Percentiles rank a stretch among this genome's conserved stretches.
phyloP scores from a whole-genome alignment of 306 rosid species.

The Prunus kanzakura region DNA sequence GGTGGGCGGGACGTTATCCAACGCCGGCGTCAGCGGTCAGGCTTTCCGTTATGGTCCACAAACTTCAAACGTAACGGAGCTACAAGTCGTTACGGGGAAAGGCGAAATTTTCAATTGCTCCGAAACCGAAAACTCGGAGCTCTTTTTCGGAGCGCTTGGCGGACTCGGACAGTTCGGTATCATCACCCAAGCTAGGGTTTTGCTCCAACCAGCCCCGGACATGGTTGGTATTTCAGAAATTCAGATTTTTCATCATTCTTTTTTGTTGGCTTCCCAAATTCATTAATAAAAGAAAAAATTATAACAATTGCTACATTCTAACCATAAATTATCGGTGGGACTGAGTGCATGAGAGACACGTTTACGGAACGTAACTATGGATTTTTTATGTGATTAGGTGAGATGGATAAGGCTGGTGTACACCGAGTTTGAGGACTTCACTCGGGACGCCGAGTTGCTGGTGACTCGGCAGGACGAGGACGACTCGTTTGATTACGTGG shows the following conservation, averaged over 20 bases:
- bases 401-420: slow-evolving; percentile 91
- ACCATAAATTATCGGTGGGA: not conserved
- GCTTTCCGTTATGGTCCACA: slow-evolving; percentile 94
- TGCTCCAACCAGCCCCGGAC: slow-evolving; percentile 74
- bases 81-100: slow-evolving; percentile 83
- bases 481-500: slow-evolving; percentile 86
- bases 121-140: slow-evolving; percentile 63
- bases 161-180: slow-evolving; percentile 96
- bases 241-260: too few relatives aligned
- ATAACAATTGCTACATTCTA: not conserved
- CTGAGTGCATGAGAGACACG: slow-evolving; percentile 24
- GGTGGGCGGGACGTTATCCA: slow-evolving; percentile 92
- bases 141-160: slow-evolving; percentile 67
- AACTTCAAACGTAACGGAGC: slow-evolving; percentile 73
- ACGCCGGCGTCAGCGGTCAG: slow-evolving; percentile 97
- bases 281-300: too few relatives aligned
- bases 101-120: slow-evolving; percentile 72
- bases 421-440: slow-evolving; percentile 60
- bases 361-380: slow-evolving; percentile 13
- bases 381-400: slow-evolving; percentile 49
- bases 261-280: not conserved
- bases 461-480: slow-evolving; percentile 54
- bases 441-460: slow-evolving; percentile 74
- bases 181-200: slow-evolving; percentile 71
- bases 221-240: slow-evolving; percentile 40